phyloP scores from a whole-genome alignment of 768 basidiomycete species.

The Mycena pura region DNA sequence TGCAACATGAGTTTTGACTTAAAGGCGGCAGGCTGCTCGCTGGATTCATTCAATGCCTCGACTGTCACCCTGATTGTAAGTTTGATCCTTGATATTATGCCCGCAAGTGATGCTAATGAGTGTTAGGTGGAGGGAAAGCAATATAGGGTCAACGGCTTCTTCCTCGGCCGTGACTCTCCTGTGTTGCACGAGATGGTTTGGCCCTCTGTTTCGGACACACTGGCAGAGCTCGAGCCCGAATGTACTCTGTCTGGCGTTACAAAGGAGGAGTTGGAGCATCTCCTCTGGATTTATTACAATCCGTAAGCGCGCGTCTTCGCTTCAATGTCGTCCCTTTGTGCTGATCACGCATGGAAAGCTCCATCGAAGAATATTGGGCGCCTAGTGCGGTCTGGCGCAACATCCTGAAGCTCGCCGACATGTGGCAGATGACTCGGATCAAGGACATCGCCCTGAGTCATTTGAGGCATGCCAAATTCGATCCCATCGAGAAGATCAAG shows the following conservation, averaged over 20 bases:
- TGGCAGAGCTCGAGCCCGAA: not conserved
- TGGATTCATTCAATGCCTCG: constrained; percentile 3
- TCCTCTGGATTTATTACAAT: constrained; percentile 16
- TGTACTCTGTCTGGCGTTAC: constrained; percentile 1
- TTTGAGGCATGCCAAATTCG: not conserved
- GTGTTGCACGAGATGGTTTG: constrained; percentile 15
- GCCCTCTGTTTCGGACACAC: not conserved
- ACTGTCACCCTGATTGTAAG: constrained; percentile 1
- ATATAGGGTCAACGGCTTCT: constrained; percentile 2
- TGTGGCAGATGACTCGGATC: constrained; percentile 9
- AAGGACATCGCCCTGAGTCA: not conserved
- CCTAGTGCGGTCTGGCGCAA: constrained; percentile 3
- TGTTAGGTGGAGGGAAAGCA: constrained; percentile 2
- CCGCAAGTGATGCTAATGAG: not conserved
- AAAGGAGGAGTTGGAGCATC: constrained; percentile 11
- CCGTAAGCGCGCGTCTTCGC: not conserved
- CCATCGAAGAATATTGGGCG: not conserved
- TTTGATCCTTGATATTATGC: not conserved
- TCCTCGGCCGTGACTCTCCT: constrained; percentile 5
- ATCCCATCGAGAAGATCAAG: constrained; percentile 4
- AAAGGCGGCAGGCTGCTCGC: not conserved
- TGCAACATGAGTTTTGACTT: not conserved
- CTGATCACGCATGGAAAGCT: not conserved
- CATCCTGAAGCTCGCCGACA: constrained; percentile 9
- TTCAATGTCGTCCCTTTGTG: not conserved